Evolutionary conservation across 108 stramenopile genomes (phyloP).

Genomic region (Fragilariopsis cylindrus): DNA sequence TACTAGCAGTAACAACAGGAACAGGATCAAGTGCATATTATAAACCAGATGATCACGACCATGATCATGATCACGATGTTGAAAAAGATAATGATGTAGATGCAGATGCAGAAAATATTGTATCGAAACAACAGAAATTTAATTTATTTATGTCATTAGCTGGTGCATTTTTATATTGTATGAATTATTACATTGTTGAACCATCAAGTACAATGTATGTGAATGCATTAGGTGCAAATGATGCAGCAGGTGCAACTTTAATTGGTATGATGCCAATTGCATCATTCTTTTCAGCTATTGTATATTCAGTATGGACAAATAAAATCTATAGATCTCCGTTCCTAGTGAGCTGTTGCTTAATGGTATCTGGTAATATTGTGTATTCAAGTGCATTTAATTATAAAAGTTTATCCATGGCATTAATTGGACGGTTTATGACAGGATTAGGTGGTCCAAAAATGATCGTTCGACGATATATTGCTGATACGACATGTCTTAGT

Average conservation of each 20-base stretch:
- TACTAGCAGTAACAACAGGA: too few relatives aligned
- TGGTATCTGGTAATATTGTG: slow-evolving; percentile 73
- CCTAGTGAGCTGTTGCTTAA: slow-evolving; percentile 60
- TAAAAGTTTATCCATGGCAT: slow-evolving; percentile 58
- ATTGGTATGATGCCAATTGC: slow-evolving; percentile 92
- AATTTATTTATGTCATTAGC: slow-evolving; percentile 65
- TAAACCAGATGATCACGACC: too few relatives aligned
- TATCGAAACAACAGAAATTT: slow-evolving; percentile 8
- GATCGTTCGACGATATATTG: slow-evolving; percentile 87
- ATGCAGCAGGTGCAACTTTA: slow-evolving; percentile 70
- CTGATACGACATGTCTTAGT: slow-evolving; percentile 71
- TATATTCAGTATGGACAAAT: slow-evolving; percentile 85
- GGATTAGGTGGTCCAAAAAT: slow-evolving; percentile 87
- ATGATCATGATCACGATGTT: too few relatives aligned
- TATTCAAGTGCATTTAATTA: slow-evolving; percentile 72
- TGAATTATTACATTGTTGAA: slow-evolving; percentile 93
- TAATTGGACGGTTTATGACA: slow-evolving; percentile 76
- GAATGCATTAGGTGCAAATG: slow-evolving; percentile 69
- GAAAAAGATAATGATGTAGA: neutral
- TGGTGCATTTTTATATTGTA: slow-evolving; percentile 85
- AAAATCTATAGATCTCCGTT: slow-evolving; percentile 72
- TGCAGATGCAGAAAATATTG: slow-evolving; percentile 2
- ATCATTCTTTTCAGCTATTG: slow-evolving; percentile 68
- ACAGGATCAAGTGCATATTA: too few relatives aligned
- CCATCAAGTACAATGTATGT: slow-evolving; percentile 83